Base-by-base conservation (phyloP, 176 grass and related monocot species). In the Miscanthus lutarioriparius region DNA sequence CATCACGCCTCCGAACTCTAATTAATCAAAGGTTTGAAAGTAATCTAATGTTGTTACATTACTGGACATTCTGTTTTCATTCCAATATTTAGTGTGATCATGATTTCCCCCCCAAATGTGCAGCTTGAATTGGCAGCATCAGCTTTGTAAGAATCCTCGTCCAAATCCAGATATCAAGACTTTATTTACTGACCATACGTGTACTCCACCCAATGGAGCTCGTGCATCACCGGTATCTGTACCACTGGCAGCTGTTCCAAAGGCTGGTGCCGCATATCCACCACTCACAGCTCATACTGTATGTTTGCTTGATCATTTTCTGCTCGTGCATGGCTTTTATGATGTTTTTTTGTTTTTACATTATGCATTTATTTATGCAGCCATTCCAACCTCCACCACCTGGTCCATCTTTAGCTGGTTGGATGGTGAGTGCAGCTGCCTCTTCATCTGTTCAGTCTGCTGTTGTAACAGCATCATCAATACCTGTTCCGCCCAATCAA, bases 121-220 rank as follows among this genome's bases (percentile, higher is more conserved):
- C 89, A 98, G 96, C 78, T 94, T 98, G 86, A 98, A 98, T 75
- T 98, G 96, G 96, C 96, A 98, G 89, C 96, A 98, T 88, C 96
- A 98, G 82, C 93, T 95, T 81, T 98, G 96, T 75, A 98, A 98
- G 89, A 98, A 93, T 75, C 96, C 93, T 86, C 82, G 93, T 17
- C 78, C 89, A 81, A 98, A 94, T 80, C 96, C 96, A 66, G 96
- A 98, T 78, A 98, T 98, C 88, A 98, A 98, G 84, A 98, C 96
- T 71, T 85, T 98, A 48, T 98, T 98, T 81, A 94, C 82, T 37
- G 96, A 98, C 85, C 96, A 98, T 85, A 89, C 91, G 20, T 98
- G 96, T 76, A 6, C 87, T 45, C 80, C 89, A 80, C 70, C 87
- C 77, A 98, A 91, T 90, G 96, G 93, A 56, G 81, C 93, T 43